Base-by-base conservation (phyloP, 306 rosid species). In the Vigna nakashimae region DNA sequence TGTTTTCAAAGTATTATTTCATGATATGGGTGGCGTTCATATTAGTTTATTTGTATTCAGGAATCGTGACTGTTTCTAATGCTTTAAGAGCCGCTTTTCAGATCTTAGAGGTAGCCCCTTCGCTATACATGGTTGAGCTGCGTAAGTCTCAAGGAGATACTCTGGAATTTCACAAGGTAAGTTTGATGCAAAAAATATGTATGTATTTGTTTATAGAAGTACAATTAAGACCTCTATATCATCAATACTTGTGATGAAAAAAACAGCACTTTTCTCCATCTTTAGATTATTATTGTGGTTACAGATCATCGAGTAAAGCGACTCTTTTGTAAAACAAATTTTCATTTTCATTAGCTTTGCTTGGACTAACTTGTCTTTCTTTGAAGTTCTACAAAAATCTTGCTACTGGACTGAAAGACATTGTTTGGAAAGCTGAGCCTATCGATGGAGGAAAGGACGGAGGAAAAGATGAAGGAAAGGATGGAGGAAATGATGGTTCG, bases 81-180 rank as follows among this genome's bases (percentile, higher is more conserved):
- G 68, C n/a, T 56, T 22, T 17, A 26, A 36, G 43, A 57, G 49
- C 22, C 82, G 28, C 28, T 82, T 69, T 77, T 24, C 89, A 95
- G 98, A 83, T 95, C 69, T 89, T 88, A 79, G 97, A 95, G 92
- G 92, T 95, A 77, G 98, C 97, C 28, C 98, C 98, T 70, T 91
- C 93, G 13, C 85, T 95, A 69, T 89, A 88, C 85, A 89, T 95
- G 92, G 98, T 95, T 74, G 97, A 95, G 88, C 75, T 95, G 55
- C 97, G 98, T 53, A 95, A 92, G 82, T 81, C 97, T 16, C 90
- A 85, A 40, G 98, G 98, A 51, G 98, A 95, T 71, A 95, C 98
- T 74, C 71, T 95, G 69, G 98, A 95, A 87, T 95, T 95, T 86
- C 97, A 91, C 80, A 88, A 88, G 88, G 97, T 91, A 88, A 69